Base-by-base conservation (phyloP, 805 yeast genomes). In the Wickerhamiella spandovensis region DNA sequence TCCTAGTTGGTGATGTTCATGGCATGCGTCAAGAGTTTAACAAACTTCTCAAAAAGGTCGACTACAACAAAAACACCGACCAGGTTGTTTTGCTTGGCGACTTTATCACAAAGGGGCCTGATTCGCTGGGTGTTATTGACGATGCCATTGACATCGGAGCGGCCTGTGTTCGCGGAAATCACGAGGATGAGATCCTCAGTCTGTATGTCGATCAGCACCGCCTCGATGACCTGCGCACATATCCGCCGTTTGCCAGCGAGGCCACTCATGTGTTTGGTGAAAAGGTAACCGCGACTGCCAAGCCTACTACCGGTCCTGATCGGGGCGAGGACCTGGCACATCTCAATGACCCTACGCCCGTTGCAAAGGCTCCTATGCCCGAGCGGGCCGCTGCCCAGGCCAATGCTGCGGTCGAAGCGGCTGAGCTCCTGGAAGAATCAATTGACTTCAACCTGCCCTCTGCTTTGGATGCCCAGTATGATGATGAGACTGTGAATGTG, bases 1-100 rank as follows among this genome's bases (percentile, higher is more conserved):
- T 90, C 3, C 61, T 87, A 45, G 72, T 89, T 23, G 97, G 97
- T 3, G 97, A 89, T 63, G 77, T 89, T 21, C 97, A 89, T 66
- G 97, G 96, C 1, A 79, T 81, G 57, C 77, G 72, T 58, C 66
- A 70, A 7, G 78, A 77, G 58, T 67, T 88, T 50, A 62, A 63
- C 51, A 65, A 70, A 46, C 68, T 90, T 41, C 66, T 89, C 50
- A 58, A 69, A 8, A 73, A 77, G 58, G 58, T 77, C 20, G 70
- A 77, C 51, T 62, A 64, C 15, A 58, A 68, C 20, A 58, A 63
- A 8, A 42, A 56, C 18, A 38, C 47, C 18, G 94, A 86, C 61
- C 74, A 75, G 43, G 70, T 88, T 13, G 66, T 89, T 1, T 67
- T 88, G 21, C 65, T 88, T 20, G 97, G 97, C 3, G 97, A 89